A percentile compares a stretch with the other conserved stretches of the same genome.
These are phyloP conservation scores for Pythium aristosporum DNA, from an alignment of 352 stramenopile genomes.

Conservation along the genomic window DNA sequence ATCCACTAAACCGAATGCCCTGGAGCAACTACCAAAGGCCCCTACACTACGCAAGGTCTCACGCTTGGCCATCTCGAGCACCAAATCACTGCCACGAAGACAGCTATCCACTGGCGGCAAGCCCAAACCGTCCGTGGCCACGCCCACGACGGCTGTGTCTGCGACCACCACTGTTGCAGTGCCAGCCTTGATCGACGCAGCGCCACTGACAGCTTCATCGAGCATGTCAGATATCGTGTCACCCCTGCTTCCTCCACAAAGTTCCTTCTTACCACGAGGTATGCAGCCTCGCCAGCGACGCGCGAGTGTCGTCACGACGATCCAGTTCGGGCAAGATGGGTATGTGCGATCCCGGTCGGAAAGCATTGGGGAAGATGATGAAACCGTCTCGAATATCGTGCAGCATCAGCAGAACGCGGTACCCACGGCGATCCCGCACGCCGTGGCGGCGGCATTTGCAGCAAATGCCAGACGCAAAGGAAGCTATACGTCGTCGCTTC, in stretches of 20 bases:
- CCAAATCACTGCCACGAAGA: neutral
- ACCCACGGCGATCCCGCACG: neutral
- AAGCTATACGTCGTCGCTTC: neutral
- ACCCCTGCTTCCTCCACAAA: neutral
- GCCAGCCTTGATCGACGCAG: neutral
- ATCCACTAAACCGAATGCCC: constrained; percentile 6
- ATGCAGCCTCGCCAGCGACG: constrained; percentile 11
- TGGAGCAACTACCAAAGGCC: constrained; percentile 3
- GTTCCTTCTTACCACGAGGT: neutral
- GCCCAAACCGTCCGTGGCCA: neutral
- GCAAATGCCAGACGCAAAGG: neutral
- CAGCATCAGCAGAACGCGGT: neutral
- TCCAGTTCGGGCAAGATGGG: constrained; percentile 21
- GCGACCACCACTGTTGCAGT: neutral
- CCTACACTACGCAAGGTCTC: constrained; percentile 10
- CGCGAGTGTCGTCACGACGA: constrained; percentile 26
- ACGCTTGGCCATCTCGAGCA: constrained; percentile 11
- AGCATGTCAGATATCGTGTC: neutral
- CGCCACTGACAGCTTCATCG: neutral
- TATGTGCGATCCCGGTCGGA: constrained; percentile 13
- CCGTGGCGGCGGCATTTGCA: constrained; percentile 1
- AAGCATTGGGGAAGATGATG: neutral
- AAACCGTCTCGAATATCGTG: neutral
- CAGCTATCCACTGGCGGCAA: neutral
- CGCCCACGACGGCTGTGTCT: neutral